Conservation (phyloP, 345 rosid species). For the Eucalyptus cladocalyx region DNA sequence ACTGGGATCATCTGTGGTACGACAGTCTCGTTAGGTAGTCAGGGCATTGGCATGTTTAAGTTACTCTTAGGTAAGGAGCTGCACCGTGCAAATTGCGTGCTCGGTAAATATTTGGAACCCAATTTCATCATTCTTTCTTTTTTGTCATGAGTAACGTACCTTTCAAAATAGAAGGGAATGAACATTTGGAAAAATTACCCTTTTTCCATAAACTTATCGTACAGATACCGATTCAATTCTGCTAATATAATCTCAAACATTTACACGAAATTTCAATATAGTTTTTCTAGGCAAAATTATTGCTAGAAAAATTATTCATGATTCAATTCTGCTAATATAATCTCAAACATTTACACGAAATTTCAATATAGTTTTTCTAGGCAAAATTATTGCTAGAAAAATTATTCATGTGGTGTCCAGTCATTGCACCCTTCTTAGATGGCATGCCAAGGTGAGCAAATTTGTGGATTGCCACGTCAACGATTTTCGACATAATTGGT, state of each 20-base stretch:
- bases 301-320: not conserved
- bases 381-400: no score
- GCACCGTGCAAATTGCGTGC: not conserved
- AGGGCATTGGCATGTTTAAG: not conserved
- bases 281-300: not conserved
- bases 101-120: not conserved
- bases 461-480: not conserved
- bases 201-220: not conserved
- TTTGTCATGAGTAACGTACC: not conserved
- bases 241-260: not conserved
- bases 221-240: fast-evolving
- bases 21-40: not conserved
- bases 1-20: not conserved
- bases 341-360: not conserved
- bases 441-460: not conserved
- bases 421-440: no score
- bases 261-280: fast-evolving
- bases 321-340: not conserved
- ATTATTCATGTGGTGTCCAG: not conserved
- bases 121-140: not conserved
- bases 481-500: fast-evolving
- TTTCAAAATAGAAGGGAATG: not conserved
- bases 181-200: not conserved
- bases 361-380: not conserved
- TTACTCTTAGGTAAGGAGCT: not conserved